phyloP scores from a whole-genome alignment of 768 basidiomycete genomes.

The Porpolomopsis calyptriformis region DNA sequence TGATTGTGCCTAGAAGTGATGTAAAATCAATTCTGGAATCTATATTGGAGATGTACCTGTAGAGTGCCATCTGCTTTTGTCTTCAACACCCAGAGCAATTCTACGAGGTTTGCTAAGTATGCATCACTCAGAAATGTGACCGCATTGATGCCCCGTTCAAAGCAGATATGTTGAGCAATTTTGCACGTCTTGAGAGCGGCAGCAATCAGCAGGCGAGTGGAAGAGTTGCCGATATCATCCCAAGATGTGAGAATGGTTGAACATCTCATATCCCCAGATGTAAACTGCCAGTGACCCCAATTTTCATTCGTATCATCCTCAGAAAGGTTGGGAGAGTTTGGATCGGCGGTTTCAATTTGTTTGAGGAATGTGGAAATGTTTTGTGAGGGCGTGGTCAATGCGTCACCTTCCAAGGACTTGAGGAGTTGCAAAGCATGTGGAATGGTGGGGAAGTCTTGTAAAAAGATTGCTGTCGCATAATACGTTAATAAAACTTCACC shows the following conservation, averaged over 20 bases:
- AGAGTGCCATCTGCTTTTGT: no score
- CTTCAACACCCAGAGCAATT: no score
- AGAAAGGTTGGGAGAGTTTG: neutral
- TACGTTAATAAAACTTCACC: no score
- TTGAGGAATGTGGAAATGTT: neutral
- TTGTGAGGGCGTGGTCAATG: no score
- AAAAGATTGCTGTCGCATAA: no score
- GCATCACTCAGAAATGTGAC: neutral
- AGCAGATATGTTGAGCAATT: neutral
- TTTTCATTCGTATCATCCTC: neutral
- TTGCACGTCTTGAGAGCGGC: neutral
- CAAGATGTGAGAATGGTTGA: neutral
- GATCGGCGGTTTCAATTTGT: neutral
- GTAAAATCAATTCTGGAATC: no score
- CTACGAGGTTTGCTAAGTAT: no score
- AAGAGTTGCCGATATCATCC: neutral
- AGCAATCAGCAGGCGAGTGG: neutral
- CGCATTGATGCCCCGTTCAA: neutral
- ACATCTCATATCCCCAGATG: neutral
- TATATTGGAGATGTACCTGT: no score
- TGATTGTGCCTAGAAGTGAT: no score
- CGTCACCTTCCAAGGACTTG: no score
- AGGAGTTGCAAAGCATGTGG: no score
- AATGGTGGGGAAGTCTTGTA: no score
- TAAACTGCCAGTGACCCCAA: neutral